phyloP scores from a whole-genome alignment of 768 basidiomycete genomes.

The Suillus sp. region DNA sequence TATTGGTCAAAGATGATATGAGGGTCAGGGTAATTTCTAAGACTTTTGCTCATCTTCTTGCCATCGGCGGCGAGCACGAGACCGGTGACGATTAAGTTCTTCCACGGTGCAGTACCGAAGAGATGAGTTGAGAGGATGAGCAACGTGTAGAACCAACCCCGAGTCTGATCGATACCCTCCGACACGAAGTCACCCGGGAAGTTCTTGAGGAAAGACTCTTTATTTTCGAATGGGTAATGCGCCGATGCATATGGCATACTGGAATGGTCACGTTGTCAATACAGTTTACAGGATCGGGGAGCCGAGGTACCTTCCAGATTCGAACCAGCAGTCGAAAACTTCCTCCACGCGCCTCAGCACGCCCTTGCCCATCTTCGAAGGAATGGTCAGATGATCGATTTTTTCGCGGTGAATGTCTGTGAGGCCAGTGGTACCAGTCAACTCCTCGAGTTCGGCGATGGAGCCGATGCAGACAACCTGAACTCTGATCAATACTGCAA shows the following conservation, averaged over 20 bases:
- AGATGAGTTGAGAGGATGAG: conserved; percentile 95
- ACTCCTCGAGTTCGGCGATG: conserved; percentile 79
- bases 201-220: conserved; percentile 77
- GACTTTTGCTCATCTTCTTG: conserved; percentile 99
- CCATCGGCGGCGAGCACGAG: conserved; percentile 96
- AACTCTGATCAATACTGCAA: conserved; percentile 1
- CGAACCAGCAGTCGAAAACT: conserved; percentile 99
- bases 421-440: conserved; percentile 84
- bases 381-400: conserved; percentile 96
- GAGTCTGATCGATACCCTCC: conserved; percentile 98
- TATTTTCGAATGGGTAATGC: conserved; percentile 99
- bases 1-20: conserved; percentile 86
- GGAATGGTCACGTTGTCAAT: conserved; percentile 13
- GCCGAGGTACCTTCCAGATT: conserved; percentile 84
- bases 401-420: conserved; percentile 91
- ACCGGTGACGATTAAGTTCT: conserved; percentile 95
- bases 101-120: conserved; percentile 94
- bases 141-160: conserved; percentile 99
- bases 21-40: conserved; percentile 97
- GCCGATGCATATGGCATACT: conserved; percentile 99
- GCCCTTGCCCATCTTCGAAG: conserved; percentile 87
- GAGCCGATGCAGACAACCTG: conserved; percentile 88
- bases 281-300: background rate
- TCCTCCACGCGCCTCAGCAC: conserved; percentile 88
- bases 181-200: conserved; percentile 98